These are phyloP conservation scores for Orbilia javanica DNA, from an alignment of 2,329 filamentous ascomycete species.

Conservation along the genomic window DNA sequence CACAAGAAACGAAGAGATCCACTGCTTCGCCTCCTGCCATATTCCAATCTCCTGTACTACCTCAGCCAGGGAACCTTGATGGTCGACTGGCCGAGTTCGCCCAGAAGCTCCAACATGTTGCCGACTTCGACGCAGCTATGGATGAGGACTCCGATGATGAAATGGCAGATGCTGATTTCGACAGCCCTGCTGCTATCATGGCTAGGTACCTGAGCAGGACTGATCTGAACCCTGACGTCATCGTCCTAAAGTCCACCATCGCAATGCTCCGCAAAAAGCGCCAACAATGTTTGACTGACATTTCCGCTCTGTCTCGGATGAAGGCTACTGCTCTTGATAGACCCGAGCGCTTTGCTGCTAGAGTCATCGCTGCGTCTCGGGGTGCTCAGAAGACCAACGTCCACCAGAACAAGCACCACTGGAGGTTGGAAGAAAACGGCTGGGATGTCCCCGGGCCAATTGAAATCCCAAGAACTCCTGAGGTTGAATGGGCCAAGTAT, in stretches of 20 bases:
- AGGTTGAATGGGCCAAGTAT: slow-evolving; percentile 49
- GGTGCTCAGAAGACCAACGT: slow-evolving; percentile 56
- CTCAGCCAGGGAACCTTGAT: slow-evolving; percentile 49
- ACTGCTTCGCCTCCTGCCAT: slow-evolving; percentile 54
- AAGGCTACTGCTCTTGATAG: slow-evolving; percentile 35
- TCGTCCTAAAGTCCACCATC: slow-evolving; percentile 46
- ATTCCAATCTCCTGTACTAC: slow-evolving; percentile 45
- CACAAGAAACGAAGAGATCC: slow-evolving; percentile 56
- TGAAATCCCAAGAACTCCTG: slow-evolving; percentile 43
- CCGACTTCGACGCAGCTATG: slow-evolving; percentile 31
- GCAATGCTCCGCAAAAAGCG: slow-evolving; percentile 53
- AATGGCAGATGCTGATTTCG: slow-evolving; percentile 15
- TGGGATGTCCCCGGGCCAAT: slow-evolving; percentile 44
- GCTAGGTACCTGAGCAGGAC: slow-evolving; percentile 41
- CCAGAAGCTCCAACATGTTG: slow-evolving; percentile 19
- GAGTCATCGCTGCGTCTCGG: slow-evolving; percentile 57
- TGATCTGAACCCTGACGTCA: slow-evolving; percentile 45
- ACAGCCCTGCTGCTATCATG: slow-evolving; percentile 32
- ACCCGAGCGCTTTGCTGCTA: slow-evolving; percentile 50
- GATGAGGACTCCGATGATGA: slow-evolving; percentile 48
- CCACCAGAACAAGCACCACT: slow-evolving; percentile 55
- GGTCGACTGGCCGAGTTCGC: slow-evolving; percentile 44
- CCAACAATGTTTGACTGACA: slow-evolving; percentile 47
- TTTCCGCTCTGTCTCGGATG: slow-evolving; percentile 32
- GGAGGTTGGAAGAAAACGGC: slow-evolving; percentile 49